Conservation (phyloP, 208 protist genomes). For the Trypanosoma mega region DNA sequence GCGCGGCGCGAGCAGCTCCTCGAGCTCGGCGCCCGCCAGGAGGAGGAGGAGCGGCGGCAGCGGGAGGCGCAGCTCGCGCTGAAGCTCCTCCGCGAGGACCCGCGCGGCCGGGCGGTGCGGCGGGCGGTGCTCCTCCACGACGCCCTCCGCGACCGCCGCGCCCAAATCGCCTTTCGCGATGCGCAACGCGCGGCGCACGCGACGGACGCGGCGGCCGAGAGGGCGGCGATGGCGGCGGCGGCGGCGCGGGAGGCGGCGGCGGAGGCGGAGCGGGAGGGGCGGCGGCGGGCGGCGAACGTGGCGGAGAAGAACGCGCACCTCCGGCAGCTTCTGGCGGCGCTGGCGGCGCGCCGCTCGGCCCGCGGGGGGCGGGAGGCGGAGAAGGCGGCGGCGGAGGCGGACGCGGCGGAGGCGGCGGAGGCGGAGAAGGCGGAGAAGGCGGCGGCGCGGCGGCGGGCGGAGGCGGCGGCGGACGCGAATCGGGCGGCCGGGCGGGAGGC, state of each 20-base stretch:
- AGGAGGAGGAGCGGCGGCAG: constrained; percentile 56
- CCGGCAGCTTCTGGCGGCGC: constrained; percentile 63
- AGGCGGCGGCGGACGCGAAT: constrained; percentile 8
- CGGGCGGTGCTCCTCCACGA: constrained; percentile 61
- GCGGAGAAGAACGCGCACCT: constrained; percentile 74
- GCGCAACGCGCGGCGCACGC: constrained; percentile 33
- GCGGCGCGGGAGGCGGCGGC: constrained; percentile 44
- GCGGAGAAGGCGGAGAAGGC: constrained; percentile 65
- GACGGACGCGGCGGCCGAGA: constrained; percentile 29
- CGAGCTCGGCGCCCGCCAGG: constrained; percentile 52
- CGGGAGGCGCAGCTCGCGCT: constrained; percentile 45
- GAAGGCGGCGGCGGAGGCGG: constrained; percentile 28
- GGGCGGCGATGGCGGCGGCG: constrained; percentile 24
- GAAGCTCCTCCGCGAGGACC: constrained; percentile 64
- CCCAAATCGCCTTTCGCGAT: constrained; percentile 66
- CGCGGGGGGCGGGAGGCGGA: constrained; percentile 26
- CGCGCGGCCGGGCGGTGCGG: constrained; percentile 62
- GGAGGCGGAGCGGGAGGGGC: constrained; percentile 30
- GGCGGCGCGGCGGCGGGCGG: constrained; percentile 30
- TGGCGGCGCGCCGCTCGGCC: constrained; percentile 46
- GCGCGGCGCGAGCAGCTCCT: constrained; percentile 53
- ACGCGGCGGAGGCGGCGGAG: constrained; percentile 43
- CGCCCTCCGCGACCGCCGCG: constrained; percentile 59
- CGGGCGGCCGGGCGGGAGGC: background rate
- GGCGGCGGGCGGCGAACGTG: constrained; percentile 57